Conservation (phyloP, 75 land plant species). For the Cupressus sempervirens region DNA sequence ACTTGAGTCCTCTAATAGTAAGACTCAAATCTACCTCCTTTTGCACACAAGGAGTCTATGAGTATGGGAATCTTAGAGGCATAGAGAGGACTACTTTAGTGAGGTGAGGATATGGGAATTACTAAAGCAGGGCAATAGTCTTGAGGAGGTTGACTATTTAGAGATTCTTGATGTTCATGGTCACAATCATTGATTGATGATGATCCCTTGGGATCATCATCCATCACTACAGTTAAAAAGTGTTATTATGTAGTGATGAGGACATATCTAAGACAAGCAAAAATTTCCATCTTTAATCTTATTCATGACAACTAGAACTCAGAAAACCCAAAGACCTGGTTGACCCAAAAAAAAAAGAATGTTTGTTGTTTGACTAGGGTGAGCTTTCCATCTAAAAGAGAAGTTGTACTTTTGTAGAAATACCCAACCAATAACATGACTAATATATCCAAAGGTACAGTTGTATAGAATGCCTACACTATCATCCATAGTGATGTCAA, state of each 20-base stretch:
- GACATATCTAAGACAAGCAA: neutral
- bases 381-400: neutral
- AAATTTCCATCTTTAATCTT: neutral
- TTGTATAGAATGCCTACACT: neutral
- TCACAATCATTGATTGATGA: conserved; percentile 7
- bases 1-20: neutral
- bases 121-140: neutral
- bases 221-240: conserved; percentile 1
- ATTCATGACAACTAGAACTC: neutral
- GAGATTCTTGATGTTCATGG: conserved; percentile 6
- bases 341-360: neutral
- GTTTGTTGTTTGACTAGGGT: too few species aligned
- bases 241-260: neutral
- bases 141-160: neutral
- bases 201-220: conserved; percentile 1
- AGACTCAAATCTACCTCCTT: conserved; percentile 9
- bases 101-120: conserved; percentile 8
- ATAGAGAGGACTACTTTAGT: conserved; percentile 3
- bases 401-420: neutral
- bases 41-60: neutral
- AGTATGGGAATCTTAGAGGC: neutral
- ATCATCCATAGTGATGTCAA: neutral
- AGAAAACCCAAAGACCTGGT: too few species aligned
- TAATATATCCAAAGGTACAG: neutral
- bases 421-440: neutral